Evolutionary conservation across 805 yeast species (phyloP), one percentile per base, ranked within the genome.

Genomic region (Saturnispora kantuleensis): DNA sequence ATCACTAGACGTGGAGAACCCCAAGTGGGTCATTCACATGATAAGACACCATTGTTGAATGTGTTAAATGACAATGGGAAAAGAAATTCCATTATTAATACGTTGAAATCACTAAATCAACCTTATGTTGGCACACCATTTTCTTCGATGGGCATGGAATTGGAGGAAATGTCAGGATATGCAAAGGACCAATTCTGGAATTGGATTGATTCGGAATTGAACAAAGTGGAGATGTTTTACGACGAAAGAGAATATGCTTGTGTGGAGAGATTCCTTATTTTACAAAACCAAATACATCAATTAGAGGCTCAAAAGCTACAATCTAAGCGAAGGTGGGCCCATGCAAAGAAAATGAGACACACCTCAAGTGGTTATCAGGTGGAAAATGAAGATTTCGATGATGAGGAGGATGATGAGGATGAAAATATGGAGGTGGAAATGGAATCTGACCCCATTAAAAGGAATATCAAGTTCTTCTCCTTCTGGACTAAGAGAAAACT

Each of bases 191-290:
- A 21, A 21, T 21, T 21, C 26, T 21, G 26, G 97, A 21, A 90
- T 62, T 77, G 96, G 0, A 80, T 81, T 64, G 97, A 90, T 62
- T 90, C 97, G 97, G 77, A 77, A 58, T 64, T 88, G 57, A 68
- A 75, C 71, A 2, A 68, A 68, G n/a, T n/a, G n/a, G 8, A 6
- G 26, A 6, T 21, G 26, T 5, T 21, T 6, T 21, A 21, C 2
- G 26, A 21, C 8, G 8, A 21, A 7, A 21, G 26, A 5, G 26
- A 21, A 6, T 21, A 4, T 17, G 69, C n/a, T n/a, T n/a, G n/a
- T n/a, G n/a, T n/a, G n/a, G n/a, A n/a, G n/a, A n/a, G 73, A 16
- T 56, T 59, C 5, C 50, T 48, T 11, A 71, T 73, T 52, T 69
- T 77, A 1, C 77, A 74, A 21, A 84, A 76, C 52, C 95, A 86